phyloP scores from a whole-genome alignment of 2,329 filamentous ascomycete species.

The Ceratocystis cacaofunesta region DNA sequence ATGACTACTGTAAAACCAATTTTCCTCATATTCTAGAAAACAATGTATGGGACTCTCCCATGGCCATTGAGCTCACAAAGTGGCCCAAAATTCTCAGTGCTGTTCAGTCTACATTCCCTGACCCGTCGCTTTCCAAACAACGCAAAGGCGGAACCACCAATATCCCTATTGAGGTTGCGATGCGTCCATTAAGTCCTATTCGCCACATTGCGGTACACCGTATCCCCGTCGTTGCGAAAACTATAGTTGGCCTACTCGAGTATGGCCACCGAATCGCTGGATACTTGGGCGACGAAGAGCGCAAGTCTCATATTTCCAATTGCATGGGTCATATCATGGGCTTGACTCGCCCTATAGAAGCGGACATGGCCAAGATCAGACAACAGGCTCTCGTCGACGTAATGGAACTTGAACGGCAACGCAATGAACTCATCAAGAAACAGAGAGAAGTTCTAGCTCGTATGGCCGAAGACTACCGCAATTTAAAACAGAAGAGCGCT shows the following conservation, averaged over 20 bases:
- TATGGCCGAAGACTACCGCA: slow-evolving; percentile 4
- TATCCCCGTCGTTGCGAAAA: slow-evolving; percentile 7
- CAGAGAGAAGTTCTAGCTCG: slow-evolving; percentile 1
- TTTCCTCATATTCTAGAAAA: background rate
- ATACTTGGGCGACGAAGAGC: slow-evolving; percentile 3
- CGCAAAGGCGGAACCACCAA: background rate
- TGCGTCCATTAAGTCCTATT: slow-evolving; percentile 8
- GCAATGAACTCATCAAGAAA: slow-evolving; percentile 4
- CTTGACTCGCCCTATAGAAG: background rate
- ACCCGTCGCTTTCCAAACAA: slow-evolving; percentile 4
- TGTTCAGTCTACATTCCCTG: background rate
- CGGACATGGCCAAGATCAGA: slow-evolving; percentile 2
- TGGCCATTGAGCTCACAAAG: slow-evolving; percentile 9
- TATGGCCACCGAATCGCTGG: slow-evolving; percentile 10
- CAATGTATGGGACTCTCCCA: slow-evolving; percentile 9
- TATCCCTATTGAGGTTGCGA: slow-evolving; percentile 3
- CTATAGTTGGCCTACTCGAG: background rate
- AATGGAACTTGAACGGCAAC: background rate
- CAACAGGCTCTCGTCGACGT: slow-evolving; percentile 4
- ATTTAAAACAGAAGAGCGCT: background rate
- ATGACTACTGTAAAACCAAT: slow-evolving; percentile 6
- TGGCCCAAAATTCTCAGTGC: slow-evolving; percentile 8
- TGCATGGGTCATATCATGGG: background rate
- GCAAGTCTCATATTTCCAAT: background rate
- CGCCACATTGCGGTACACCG: slow-evolving; percentile 15